phyloP scores from a whole-genome alignment of 148 eudicot genomes.

The Cornus kousa region DNA sequence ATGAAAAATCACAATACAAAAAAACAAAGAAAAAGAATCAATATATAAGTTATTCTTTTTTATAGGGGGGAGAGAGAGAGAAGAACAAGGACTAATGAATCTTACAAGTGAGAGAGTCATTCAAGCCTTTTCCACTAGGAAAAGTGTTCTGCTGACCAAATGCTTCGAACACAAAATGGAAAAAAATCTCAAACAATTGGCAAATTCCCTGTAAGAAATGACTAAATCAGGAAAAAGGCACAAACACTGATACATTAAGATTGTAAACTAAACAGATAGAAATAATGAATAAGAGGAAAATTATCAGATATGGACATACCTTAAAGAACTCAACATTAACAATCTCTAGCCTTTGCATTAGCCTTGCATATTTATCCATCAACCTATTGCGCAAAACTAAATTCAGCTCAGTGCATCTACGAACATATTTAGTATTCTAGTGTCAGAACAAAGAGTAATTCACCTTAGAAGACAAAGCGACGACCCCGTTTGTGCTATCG shows the following conservation, averaged over 20 bases:
- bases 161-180: slow-evolving; percentile 75
- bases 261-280: slow-evolving; percentile 3
- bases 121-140: slow-evolving; percentile 52
- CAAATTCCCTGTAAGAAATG: slow-evolving; percentile 69
- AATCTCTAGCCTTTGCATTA: slow-evolving; percentile 89
- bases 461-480: slow-evolving; percentile 91
- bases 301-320: slow-evolving; percentile 40
- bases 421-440: slow-evolving; percentile 12
- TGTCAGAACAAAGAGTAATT: slow-evolving; percentile 9
- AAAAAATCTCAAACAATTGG: slow-evolving; percentile 87
- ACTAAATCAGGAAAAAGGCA: slow-evolving; percentile 14
- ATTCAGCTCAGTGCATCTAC: slow-evolving; percentile 24
- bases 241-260: not conserved
- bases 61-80: not conserved
- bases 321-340: slow-evolving; percentile 79
- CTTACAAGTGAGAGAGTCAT: slow-evolving; percentile 69
- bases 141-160: slow-evolving; percentile 63
- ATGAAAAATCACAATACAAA: not conserved
- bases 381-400: slow-evolving; percentile 40
- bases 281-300: not conserved
- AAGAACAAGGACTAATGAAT: not conserved
- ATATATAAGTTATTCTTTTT: not conserved
- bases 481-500: slow-evolving; percentile 81
- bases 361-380: slow-evolving; percentile 97
- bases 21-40: slow-evolving; percentile 8